Percentiles rank a stretch among this genome's conserved stretches.
phyloP scores from a whole-genome alignment of 352 stramenopile species.

The Phytophthora constricta region DNA sequence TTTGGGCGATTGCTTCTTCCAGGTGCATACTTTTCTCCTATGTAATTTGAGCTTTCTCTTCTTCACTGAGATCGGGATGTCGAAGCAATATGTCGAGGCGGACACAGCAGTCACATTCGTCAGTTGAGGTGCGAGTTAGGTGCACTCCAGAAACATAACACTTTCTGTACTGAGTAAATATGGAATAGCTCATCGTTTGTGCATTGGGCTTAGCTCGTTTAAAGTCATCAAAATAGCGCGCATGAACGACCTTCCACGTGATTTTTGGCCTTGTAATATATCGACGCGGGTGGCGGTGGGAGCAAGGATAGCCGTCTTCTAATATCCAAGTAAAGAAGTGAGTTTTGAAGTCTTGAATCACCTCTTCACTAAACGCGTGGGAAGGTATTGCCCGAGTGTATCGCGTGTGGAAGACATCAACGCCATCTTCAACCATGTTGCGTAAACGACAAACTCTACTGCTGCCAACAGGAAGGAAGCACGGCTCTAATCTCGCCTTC shows the following conservation, averaged over 20 bases:
- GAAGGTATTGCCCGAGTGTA: not conserved
- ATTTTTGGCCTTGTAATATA: not conserved
- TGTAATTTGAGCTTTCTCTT: no score
- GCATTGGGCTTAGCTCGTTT: not conserved
- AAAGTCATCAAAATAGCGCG: not conserved
- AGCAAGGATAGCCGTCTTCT: not conserved
- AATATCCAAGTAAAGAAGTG: not conserved
- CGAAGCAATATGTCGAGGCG: not conserved
- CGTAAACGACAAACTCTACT: not conserved
- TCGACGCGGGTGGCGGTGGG: not conserved
- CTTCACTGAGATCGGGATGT: not conserved
- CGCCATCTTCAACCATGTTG: not conserved
- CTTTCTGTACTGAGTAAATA: not conserved
- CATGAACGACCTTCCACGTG: not conserved
- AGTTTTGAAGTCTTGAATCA: not conserved
- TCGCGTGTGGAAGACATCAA: not conserved
- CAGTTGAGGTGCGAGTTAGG: not conserved
- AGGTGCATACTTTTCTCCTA: not conserved
- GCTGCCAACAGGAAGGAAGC: conserved; percentile 4
- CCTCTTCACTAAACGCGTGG: not conserved
- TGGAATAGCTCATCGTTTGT: conserved; percentile 2
- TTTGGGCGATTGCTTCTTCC: not conserved
- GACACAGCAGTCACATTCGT: not conserved
- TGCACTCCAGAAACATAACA: not conserved
- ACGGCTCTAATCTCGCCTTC: conserved; percentile 13